Base-by-base conservation (phyloP, 2,329 filamentous ascomycete species). In the Nemania bipapillata region DNA sequence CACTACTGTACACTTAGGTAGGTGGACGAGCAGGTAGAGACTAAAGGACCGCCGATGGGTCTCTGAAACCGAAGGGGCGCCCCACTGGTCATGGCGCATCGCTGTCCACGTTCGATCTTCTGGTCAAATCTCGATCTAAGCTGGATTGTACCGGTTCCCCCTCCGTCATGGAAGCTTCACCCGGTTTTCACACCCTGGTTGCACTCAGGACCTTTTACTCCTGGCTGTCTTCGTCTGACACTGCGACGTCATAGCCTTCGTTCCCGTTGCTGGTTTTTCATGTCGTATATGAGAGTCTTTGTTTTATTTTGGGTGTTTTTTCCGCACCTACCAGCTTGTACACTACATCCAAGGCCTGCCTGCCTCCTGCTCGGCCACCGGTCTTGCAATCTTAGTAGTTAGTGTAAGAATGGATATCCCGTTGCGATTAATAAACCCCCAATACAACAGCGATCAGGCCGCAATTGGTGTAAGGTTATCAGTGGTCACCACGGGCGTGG, bases 111-210 rank as follows among this genome's bases (percentile, higher is more conserved):
- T 60, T 71, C 71, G 72, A 74, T 74, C 66, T 37, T 62, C 62
- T 62, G 50, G 63, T 54, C 61, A 73, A 73, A 72, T 70, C 72
- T 72, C 72, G 71, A 74, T 75, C 72, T 68, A 4, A 35, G 54
- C 68, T 50, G 24, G 11, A 26, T 9, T 26, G 24, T 12, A 54
- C 28, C 65, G 47, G 49, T 64, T 35, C 28, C 52, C 28, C 52
- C 58, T 63, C 65, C 62, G 55, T 67, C 58, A 63, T 65, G 53
- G 57, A 59, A 57, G 55, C 40, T 9, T 35, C 45, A 50, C 58
- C 62, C 47, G 37, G 24, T 64, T 64, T 61, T 63, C 7, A 54
- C 54, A n/a, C 60, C 67, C 63, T 61, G 50, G 24, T 9, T 24
- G 30, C 22, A n/a, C 24, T 55, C 54, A 69, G 66, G 66, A 67